phyloP scores from a whole-genome alignment of 441 rosid genomes.

The Eugenia klotzschiana region DNA sequence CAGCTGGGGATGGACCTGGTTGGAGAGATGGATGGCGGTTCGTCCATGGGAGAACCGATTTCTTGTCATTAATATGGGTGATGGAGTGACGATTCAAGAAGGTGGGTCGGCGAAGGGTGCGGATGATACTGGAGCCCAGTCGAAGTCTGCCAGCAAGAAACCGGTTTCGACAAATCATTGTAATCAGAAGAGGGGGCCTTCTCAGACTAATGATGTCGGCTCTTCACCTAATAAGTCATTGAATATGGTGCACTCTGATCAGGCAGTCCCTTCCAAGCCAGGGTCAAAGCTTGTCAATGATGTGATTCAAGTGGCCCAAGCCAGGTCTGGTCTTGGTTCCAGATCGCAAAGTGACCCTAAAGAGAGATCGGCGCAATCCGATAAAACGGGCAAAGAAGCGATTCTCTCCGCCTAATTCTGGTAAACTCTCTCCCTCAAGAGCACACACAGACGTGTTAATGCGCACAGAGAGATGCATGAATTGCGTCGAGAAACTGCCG shows the following conservation, averaged over 20 bases:
- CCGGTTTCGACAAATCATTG: conserved; percentile 22
- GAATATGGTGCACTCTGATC: conserved; percentile 27
- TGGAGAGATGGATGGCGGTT: conserved; percentile 99
- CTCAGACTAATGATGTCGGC: conserved; percentile 45
- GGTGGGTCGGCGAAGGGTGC: conserved; percentile 24
- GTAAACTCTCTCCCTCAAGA: conserved; percentile 19
- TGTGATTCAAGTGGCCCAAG: conserved; percentile 34
- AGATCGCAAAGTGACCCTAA: conserved; percentile 86
- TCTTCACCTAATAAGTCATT: conserved; percentile 51
- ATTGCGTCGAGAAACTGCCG: neutral
- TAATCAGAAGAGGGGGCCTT: conserved; percentile 55
- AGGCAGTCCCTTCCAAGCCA: conserved; percentile 20
- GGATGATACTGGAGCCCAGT: conserved; percentile 33
- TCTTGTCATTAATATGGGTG: conserved; percentile 72
- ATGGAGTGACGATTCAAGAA: conserved; percentile 50
- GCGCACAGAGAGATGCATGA: neutral
- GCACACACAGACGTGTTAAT: neutral
- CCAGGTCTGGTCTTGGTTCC: conserved; percentile 29
- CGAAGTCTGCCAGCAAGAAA: conserved; percentile 42
- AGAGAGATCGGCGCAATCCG: conserved; percentile 49
- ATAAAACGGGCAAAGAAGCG: conserved; percentile 54
- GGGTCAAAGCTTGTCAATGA: conserved; percentile 45
- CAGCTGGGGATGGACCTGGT: conserved; percentile 99
- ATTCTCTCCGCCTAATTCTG: conserved; percentile 64
- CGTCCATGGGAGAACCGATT: conserved; percentile 99